Base-by-base conservation (phyloP, 1,139 yeast genomes). In the Zygotorulaspora mrakii region DNA sequence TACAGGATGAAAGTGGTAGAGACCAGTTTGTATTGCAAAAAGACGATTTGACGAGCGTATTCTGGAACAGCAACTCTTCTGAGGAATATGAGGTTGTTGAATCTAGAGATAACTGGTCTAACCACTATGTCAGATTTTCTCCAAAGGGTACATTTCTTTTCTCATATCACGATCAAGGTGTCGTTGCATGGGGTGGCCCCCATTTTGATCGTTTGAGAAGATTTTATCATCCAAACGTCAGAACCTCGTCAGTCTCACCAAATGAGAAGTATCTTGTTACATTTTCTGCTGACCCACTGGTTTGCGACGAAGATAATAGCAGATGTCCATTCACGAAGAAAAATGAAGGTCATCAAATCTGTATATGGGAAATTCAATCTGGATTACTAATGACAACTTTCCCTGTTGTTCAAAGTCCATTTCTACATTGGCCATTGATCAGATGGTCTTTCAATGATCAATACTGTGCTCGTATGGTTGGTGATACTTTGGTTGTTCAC, bases 361-460 rank as follows among this genome's bases (percentile, higher is more conserved):
- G 91, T 42, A 79, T 94, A 49, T 94, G 98, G 98, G 94, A 89
- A 57, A 73, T 89, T 56, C 71, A 76, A 46, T 81, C 95, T 28
- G 91, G 94, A 49, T 74, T 85, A 50, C 87, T 94, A 36, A 78
- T 81, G 48, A 79, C 95, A 65, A 85, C 96, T 14, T 91, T 94
- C 75, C 94, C 95, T 29, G 73, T 87, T 57, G 87, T 94, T 45
- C 89, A 94, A 51, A 77, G 76, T 57, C 74, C 76, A 61, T 82
- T 81, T 61, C 79, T 87, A 79, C 81, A 84, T 51, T 91, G 99
- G 99, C 99, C 99, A 36, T 77, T 91, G 61, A 83, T 94, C 63
- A 89, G 88, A 68, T 94, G 98, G 97, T 87, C 97, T 33, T 74
- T 73, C 56, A 94, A 94, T 67, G 96, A 87, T 67, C 82, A 79